Evolutionary conservation across 306 rosid genomes (phyloP), one percentile per base, ranked within the genome.

Genomic region (Begonia peltatifolia): DNA sequence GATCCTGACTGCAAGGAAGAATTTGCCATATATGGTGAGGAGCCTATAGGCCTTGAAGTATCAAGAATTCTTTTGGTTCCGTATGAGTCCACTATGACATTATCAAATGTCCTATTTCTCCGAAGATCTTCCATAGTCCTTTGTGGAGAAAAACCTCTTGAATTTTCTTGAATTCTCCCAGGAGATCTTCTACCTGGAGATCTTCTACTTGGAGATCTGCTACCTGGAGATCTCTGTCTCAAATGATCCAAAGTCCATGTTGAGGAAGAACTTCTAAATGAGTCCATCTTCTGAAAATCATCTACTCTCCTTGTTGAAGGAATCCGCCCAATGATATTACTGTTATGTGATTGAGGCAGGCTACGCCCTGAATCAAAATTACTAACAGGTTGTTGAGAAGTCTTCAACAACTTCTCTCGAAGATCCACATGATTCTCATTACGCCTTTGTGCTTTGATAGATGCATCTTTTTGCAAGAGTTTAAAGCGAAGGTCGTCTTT

Each of bases 401-500:
- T 41, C 77, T 81, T 90, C 56, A 83, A 68, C 53, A 90, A 75
- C 72, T 83, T 90, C 68, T 86, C 95, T 47, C 99, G 92, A 44
- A 90, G 95, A 58, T 90, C 99, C 14, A 62, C 60, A 14, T 55
- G 74, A 73, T 77, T 76, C 65, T 54, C 68, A 12, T 71, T 74
- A 54, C 69, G 65, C 60, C 77, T 68, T 36, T 69, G 75, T 52
- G 67, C 58, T 17, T 60, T 68, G 70, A 77, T 69, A n/a, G 54
- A 60, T 23, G 82, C 78, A 72, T 66, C 74, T 74, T 86, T 90
- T 57, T 42, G 76, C 81, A 83, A 71, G 63, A 90, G 94, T 71
- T 86, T 90, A 66, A 72, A 64, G 14, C 94, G 92, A 14, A 90
- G 99, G 67, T 90, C 99, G 57, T 79, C 78, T 79, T 72, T 78